phyloP scores from a whole-genome alignment of 1,284 basidiomycete genomes.

The Austroboletus niveus region DNA sequence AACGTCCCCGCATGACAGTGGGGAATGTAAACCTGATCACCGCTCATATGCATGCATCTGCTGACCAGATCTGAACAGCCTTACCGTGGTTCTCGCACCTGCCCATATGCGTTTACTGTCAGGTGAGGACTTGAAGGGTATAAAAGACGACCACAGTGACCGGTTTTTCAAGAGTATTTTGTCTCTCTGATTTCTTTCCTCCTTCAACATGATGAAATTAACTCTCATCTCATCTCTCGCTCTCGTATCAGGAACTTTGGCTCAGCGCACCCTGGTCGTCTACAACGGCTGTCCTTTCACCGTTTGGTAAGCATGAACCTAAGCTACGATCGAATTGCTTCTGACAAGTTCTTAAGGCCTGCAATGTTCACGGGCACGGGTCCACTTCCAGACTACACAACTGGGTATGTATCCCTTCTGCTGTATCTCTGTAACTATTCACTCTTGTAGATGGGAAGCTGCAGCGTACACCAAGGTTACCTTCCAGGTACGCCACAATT shows the following conservation, averaged over 20 bases:
- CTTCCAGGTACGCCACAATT: constrained; percentile 21
- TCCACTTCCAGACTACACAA: constrained; percentile 20
- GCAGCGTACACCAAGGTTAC: constrained; percentile 22
- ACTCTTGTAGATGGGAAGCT: constrained; percentile 23
- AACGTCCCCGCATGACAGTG: no score
- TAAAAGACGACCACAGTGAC: no score
- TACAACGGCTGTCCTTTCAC: constrained; percentile 39
- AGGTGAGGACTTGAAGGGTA: no score
- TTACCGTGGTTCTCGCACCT: no score
- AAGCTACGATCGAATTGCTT: background rate
- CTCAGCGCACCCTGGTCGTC: constrained; percentile 38
- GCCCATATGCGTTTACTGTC: no score
- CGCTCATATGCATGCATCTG: no score
- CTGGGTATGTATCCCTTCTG: constrained; percentile 16
- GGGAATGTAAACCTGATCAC: no score
- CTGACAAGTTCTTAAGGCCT: constrained; percentile 22
- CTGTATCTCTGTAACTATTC: background rate
- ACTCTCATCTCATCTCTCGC: constrained; percentile 12
- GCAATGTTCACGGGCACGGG: constrained; percentile 31
- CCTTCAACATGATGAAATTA: no score
- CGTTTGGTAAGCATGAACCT: constrained; percentile 31
- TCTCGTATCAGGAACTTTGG: constrained; percentile 23
- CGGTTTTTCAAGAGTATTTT: no score
- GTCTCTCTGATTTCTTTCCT: no score
- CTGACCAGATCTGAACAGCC: no score